A percentile compares a stretch with the other conserved stretches of the same genome.
Conservation (phyloP, 495 filamentous ascomycete genomes). For the Lophium mytilinum region DNA sequence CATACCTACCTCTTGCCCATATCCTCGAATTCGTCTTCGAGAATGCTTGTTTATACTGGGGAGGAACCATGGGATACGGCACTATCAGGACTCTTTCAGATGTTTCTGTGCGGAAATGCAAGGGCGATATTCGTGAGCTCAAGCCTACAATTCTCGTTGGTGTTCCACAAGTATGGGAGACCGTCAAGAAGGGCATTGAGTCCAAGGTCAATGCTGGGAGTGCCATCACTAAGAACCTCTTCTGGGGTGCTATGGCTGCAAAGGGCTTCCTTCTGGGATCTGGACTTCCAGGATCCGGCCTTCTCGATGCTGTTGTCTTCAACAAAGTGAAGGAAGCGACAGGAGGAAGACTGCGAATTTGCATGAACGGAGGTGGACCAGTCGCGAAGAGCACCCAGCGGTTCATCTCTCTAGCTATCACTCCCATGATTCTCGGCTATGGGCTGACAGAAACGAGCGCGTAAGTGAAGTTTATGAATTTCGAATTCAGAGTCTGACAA, state of each 20-base stretch:
- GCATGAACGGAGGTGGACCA: conserved; percentile 39
- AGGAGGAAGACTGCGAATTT: conserved; percentile 34
- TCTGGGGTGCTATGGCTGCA: conserved; percentile 82
- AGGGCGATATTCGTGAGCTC: conserved; percentile 91
- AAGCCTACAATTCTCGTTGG: conserved; percentile 86
- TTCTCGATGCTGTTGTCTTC: conserved; percentile 38
- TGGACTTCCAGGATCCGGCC: conserved; percentile 63
- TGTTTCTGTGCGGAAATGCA: conserved; percentile 81
- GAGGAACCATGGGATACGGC: conserved; percentile 94
- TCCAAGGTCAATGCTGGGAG: conserved; percentile 72
- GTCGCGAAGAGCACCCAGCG: conserved; percentile 38
- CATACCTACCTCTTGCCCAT: conserved; percentile 89
- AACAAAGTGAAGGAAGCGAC: conserved; percentile 40
- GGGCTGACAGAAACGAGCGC: conserved; percentile 91
- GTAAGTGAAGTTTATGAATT: conserved; percentile 10
- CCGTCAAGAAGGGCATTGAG: conserved; percentile 95
- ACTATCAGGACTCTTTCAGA: conserved; percentile 91
- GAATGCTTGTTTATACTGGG: conserved; percentile 87
- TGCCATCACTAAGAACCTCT: conserved; percentile 67
- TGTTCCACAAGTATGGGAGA: conserved; percentile 95
- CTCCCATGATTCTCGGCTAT: conserved; percentile 58
- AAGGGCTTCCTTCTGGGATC: conserved; percentile 71
- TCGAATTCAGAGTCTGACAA: background rate
- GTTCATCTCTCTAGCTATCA: conserved; percentile 39
- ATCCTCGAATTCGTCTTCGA: conserved; percentile 98